Evolutionary conservation across 169 alveolate species (phyloP).

Genomic region (Plasmodium cynomolgi): DNA sequence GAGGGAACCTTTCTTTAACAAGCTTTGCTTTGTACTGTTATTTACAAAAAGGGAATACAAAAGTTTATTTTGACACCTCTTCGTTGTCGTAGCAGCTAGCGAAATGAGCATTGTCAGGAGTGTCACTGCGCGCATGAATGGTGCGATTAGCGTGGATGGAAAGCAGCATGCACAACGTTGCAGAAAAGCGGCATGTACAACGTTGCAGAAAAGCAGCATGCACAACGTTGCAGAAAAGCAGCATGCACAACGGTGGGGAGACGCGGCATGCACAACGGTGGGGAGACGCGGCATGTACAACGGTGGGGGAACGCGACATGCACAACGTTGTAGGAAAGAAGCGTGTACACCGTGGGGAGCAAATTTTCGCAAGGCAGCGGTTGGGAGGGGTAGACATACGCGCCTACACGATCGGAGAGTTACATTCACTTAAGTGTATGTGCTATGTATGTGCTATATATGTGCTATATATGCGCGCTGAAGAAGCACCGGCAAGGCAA

Average conservation of each 20-base stretch:
- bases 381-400: neutral
- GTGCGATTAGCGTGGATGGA: neutral
- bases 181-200: neutral
- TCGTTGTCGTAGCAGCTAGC: slow-evolving; percentile 8
- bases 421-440: neutral
- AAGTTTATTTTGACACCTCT: slow-evolving; percentile 5
- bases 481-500: neutral
- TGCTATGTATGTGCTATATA: neutral
- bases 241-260: neutral
- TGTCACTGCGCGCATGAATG: slow-evolving; percentile 20
- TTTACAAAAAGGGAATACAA: slow-evolving; percentile 39
- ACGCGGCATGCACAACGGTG: neutral
- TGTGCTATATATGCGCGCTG: neutral
- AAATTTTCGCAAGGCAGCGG: neutral
- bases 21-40: neutral
- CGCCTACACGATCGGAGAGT: neutral
- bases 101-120: slow-evolving; percentile 49
- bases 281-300: neutral
- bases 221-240: neutral
- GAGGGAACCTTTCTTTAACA: neutral
- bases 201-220: neutral
- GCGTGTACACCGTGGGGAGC: neutral
- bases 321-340: too few species aligned
- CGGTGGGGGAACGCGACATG: too few species aligned
- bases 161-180: neutral